Base-by-base conservation (phyloP, 768 basidiomycete genomes). In the Suillus clintonianus region DNA sequence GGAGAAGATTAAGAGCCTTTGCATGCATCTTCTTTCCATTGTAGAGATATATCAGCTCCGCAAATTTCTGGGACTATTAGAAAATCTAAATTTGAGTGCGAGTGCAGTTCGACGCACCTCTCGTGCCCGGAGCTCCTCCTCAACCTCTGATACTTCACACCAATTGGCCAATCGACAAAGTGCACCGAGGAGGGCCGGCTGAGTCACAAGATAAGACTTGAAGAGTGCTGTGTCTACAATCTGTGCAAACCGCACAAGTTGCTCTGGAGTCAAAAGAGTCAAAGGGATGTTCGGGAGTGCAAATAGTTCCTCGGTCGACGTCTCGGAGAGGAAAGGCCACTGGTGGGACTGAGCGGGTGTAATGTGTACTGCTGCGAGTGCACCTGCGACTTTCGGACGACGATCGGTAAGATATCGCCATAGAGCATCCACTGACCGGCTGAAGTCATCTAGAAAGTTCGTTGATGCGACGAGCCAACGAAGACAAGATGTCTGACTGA, bases 121-220 rank as follows among this genome's bases (percentile, higher is more conserved):
- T 41, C 90, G 85, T 34, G 85, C 86, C 62, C 87, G 83, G 59
- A 99, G 77, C 64, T 94, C 86, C 72, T 92, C 94, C 73, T 99
- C 95, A 1, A 96, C 93, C 70, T 96, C 92, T 5, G 87, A 88
- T 1, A 99, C 95, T 71, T 98, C 97, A 75, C 97, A 99, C 95
- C 95, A 99, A 75, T 97, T 99, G 3, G 93, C 86, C 30, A 97
- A 80, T 48, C 97, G 85, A 76, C 97, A 99, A 57, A 98, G 76
- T 36, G 93, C 87, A 0, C 93, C 94, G 11, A 99, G 79, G 62
- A 99, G 78, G 14, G 83, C 85, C 0, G 97, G 94, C 50, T 90
- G 82, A 47, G 90, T 89, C 24, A 93, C 82, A 24, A 99, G 78
- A 74, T 97, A 97, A 3, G 91, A 89, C 77, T 97, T 97, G 77